Evolutionary conservation across 169 alveolate genomes (phyloP).

Genomic region (Theileria luwenshuni): DNA sequence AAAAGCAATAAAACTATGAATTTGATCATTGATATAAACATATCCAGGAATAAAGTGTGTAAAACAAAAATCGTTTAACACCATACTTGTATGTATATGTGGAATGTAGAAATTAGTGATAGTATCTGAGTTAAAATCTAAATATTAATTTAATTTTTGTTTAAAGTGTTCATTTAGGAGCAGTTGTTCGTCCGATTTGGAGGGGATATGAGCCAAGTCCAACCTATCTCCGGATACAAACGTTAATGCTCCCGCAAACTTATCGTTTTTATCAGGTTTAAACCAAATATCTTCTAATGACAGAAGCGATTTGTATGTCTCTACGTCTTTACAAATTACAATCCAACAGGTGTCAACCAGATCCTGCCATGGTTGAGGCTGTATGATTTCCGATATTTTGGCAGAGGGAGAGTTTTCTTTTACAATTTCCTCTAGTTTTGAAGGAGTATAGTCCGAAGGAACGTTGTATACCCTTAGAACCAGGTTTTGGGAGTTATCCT

Average conservation of each 20-base stretch:
- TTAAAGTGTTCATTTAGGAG: conserved; percentile 22
- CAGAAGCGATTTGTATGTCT: conserved; percentile 25
- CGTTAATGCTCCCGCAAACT: conserved; percentile 30
- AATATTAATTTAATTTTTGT: conserved; percentile 3
- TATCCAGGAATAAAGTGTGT: conserved; percentile 17
- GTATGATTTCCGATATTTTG: conserved; percentile 6
- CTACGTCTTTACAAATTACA: conserved; percentile 17
- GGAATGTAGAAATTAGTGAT: no score
- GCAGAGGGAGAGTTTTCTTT: background rate
- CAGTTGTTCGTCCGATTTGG: conserved; percentile 47
- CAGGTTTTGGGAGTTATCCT: background rate
- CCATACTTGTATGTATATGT: no score
- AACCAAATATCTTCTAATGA: conserved; percentile 37
- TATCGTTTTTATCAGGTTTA: conserved; percentile 3
- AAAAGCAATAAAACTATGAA: conserved; percentile 3
- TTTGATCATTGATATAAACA: background rate
- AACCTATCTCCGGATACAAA: conserved; percentile 49
- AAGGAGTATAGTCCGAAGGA: conserved; percentile 33
- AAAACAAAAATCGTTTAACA: conserved; percentile 10
- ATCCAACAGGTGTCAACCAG: conserved; percentile 28
- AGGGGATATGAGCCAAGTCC: conserved; percentile 56
- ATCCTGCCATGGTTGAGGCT: conserved; percentile 60
- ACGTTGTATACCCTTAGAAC: conserved; percentile 56
- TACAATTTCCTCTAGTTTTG: conserved; percentile 28
- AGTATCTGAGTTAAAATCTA: background rate